Conservation (phyloP, 2,329 filamentous ascomycete species). For the Ophiocordyceps australis region DNA sequence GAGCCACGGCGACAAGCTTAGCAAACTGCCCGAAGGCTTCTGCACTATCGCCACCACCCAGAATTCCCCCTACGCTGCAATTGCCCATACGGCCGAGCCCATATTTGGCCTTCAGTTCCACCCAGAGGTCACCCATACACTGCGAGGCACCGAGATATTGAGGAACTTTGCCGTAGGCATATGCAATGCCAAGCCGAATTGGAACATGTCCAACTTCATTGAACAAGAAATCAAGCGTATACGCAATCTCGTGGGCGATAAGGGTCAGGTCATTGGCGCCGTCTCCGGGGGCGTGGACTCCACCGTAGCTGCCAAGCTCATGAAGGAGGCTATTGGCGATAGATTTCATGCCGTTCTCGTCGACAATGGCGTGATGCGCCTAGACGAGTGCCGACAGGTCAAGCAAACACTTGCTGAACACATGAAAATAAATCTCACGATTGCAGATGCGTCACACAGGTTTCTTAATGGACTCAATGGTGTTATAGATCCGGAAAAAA, state of each 20-base stretch:
- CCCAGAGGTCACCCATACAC: slow-evolving; percentile 46
- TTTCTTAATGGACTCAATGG: slow-evolving; percentile 67
- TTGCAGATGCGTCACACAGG: slow-evolving; percentile 59
- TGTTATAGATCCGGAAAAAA: slow-evolving; percentile 60
- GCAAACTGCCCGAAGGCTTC: slow-evolving; percentile 54
- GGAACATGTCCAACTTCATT: slow-evolving; percentile 75
- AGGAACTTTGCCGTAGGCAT: slow-evolving; percentile 74
- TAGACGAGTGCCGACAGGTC: slow-evolving; percentile 70
- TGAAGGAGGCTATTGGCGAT: slow-evolving; percentile 60
- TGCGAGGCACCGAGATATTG: slow-evolving; percentile 50
- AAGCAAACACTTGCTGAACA: slow-evolving; percentile 62
- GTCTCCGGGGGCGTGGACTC: slow-evolving; percentile 67
- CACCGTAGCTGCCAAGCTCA: slow-evolving; percentile 66
- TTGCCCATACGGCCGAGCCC: slow-evolving; percentile 50
- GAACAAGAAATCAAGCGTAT: slow-evolving; percentile 69
- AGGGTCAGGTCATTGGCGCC: slow-evolving; percentile 55
- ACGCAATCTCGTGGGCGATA: slow-evolving; percentile 61
- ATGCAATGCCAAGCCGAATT: slow-evolving; percentile 58
- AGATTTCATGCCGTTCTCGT: slow-evolving; percentile 54
- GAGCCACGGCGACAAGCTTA: slow-evolving; percentile 80
- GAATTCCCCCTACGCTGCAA: slow-evolving; percentile 67
- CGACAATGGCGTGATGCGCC: slow-evolving; percentile 62
- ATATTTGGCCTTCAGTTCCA: slow-evolving; percentile 69
- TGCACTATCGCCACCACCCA: slow-evolving; percentile 53
- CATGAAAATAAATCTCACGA: slow-evolving; percentile 77